phyloP scores from a whole-genome alignment of 2,329 filamentous ascomycete genomes.

The Nothomitra cinnamomea region DNA sequence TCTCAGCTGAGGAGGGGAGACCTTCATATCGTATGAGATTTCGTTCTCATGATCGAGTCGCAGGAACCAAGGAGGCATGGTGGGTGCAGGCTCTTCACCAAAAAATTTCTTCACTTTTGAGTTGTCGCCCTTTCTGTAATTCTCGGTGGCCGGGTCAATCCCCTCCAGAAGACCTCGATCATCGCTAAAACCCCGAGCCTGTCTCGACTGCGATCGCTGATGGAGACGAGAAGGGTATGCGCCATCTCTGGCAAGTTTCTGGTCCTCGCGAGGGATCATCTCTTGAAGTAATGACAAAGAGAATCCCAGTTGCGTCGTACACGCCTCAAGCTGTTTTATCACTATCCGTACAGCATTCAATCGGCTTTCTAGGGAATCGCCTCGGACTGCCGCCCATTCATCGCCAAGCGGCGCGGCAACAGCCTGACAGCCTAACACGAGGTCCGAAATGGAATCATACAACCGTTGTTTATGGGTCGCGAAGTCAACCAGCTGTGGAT shows the following conservation, averaged over 20 bases:
- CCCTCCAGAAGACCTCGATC: constrained; percentile 7
- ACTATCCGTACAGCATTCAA: constrained; percentile 64
- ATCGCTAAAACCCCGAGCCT: not conserved
- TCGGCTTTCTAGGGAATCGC: constrained; percentile 75
- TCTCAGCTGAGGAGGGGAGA: constrained; percentile 58
- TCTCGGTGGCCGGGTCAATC: constrained; percentile 19
- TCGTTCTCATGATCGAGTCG: constrained; percentile 77
- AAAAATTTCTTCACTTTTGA: constrained; percentile 34
- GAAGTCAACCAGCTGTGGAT: constrained; percentile 74
- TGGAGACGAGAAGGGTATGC: not conserved
- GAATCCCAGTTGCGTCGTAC: constrained; percentile 73
- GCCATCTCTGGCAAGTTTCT: not conserved
- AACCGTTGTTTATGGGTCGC: constrained; percentile 79
- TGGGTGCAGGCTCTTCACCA: constrained; percentile 37
- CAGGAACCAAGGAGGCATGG: constrained; percentile 72
- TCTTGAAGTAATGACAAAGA: constrained; percentile 78
- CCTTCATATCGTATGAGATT: constrained; percentile 75
- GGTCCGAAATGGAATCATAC: constrained; percentile 84
- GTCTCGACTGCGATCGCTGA: not conserved
- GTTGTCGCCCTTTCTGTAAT: constrained; percentile 23
- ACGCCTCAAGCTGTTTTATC: constrained; percentile 66
- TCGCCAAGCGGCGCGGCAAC: constrained; percentile 84
- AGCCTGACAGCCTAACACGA: constrained; percentile 73
- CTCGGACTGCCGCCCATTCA: constrained; percentile 88
- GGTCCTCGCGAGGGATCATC: constrained; percentile 37